Conservation (phyloP, 768 basidiomycete genomes). For the Rhodocollybia butyracea region DNA sequence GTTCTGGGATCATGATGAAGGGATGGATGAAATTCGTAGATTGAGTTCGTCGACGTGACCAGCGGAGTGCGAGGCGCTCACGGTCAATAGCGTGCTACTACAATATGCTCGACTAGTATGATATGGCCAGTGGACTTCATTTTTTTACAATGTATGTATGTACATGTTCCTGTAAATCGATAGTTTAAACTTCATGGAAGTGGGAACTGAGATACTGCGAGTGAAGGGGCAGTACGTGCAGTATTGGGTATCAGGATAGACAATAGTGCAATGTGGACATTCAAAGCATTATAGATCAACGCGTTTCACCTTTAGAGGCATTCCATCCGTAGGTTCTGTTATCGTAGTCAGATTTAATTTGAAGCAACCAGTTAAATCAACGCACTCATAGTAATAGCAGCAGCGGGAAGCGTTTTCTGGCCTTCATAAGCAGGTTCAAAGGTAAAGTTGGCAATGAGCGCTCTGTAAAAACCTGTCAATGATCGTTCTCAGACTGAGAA, state of each 20-base stretch:
- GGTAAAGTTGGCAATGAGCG: constrained; percentile 38
- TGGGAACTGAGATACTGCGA: too few relatives aligned
- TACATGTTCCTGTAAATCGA: too few relatives aligned
- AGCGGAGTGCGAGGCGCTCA: too few relatives aligned
- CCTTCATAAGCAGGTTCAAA: constrained; percentile 42
- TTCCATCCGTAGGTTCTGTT: constrained; percentile 16
- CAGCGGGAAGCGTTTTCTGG: constrained; percentile 36
- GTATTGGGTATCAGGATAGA: too few relatives aligned
- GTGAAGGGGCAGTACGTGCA: too few relatives aligned
- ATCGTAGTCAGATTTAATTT: background rate
- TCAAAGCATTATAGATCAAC: too few relatives aligned
- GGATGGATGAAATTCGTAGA: constrained; percentile 62
- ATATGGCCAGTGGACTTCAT: too few relatives aligned
- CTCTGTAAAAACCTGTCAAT: constrained; percentile 19
- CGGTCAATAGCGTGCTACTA: background rate
- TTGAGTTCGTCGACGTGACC: too few relatives aligned
- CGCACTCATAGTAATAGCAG: constrained; percentile 48
- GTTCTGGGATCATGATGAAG: constrained; percentile 13
- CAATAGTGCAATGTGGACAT: too few relatives aligned
- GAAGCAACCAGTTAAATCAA: background rate
- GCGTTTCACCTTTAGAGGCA: constrained; percentile 17
- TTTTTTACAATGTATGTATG: too few relatives aligned
- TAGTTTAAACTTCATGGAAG: too few relatives aligned
- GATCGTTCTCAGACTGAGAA: background rate
- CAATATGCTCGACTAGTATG: too few relatives aligned